Evolutionary conservation across 345 rosid genomes (phyloP).

Genomic region (rapeseed (Brassica napus)): DNA sequence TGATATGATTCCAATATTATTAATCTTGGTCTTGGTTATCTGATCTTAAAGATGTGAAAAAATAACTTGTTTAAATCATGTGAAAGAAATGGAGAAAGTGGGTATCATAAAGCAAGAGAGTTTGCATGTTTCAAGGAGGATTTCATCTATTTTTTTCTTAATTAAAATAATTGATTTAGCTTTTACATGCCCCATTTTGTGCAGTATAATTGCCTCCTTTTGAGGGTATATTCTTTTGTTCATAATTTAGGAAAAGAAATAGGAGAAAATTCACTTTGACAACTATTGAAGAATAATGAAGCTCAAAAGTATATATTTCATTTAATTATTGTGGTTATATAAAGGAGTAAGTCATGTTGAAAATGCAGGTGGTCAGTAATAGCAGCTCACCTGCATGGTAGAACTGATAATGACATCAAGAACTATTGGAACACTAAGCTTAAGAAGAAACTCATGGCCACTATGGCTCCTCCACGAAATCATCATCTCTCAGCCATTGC

Average conservation of each 20-base stretch:
- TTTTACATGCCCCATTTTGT: slow-evolving; percentile 33
- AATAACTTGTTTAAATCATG: slow-evolving; percentile 15
- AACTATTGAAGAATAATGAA: slow-evolving; percentile 2
- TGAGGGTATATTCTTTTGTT: slow-evolving; percentile 36
- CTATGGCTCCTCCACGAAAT: slow-evolving; percentile 33
- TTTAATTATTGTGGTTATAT: neutral
- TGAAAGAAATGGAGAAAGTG: slow-evolving; percentile 12
- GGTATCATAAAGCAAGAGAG: slow-evolving; percentile 19
- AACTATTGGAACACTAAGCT: slow-evolving; percentile 96
- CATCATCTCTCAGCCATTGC: slow-evolving; percentile 28
- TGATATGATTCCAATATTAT: neutral
- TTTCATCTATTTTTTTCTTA: slow-evolving; percentile 12
- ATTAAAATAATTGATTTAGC: slow-evolving; percentile 3
- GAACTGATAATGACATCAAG: slow-evolving; percentile 91
- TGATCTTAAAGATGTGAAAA: neutral
- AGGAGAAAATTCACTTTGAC: slow-evolving; percentile 4
- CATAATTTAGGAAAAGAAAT: neutral
- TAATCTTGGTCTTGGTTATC: slow-evolving; percentile 1
- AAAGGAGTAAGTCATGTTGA: neutral
- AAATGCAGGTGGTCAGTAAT: slow-evolving; percentile 77
- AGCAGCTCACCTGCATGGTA: slow-evolving; percentile 85
- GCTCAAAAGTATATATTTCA: neutral
- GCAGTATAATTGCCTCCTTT: slow-evolving; percentile 40
- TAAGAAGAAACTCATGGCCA: slow-evolving; percentile 70
- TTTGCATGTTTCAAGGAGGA: slow-evolving; percentile 36